Base-by-base conservation (phyloP, 2,329 filamentous ascomycete species). In the Ceratocystis cacaofunesta region DNA sequence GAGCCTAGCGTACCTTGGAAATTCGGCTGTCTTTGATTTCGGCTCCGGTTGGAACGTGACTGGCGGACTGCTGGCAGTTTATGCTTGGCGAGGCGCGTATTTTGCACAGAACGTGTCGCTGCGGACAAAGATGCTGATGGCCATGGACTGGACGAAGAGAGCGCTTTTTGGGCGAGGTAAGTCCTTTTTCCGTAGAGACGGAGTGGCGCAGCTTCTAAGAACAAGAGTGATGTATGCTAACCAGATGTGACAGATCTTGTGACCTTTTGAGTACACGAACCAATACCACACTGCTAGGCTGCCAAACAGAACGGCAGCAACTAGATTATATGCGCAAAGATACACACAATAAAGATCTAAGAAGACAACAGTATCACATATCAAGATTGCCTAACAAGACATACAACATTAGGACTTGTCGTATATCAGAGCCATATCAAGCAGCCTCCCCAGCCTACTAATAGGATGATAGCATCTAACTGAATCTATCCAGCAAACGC, bases 131-230 rank as follows among this genome's bases (percentile, higher is more conserved):
- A 83, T 90, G 69, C 76, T 99, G 72, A 80, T 99, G 75, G 91
- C 91, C 19, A 96, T 99, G 94, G 94, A 99, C 75, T 99, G 94
- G 94, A 86, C 85, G n/a, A 99, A 97, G 83, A 82, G 95, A 73
- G 89, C 90, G 12, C 76, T 99, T 25, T 99, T 99, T 78, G 94
- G 94, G 70, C 83, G 94, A 86, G 94, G 92, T 96, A 77, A 78
- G 86, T 79, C 66, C 58, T 64, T 52, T n/a, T 17, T 65, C n/a
- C 48, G 6, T 41, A 41, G 36, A 41, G 36, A 41, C 10, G 10
- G 10, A 12, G 10, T 55, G 17, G 43, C 28, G 3, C 10, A 6
- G 15, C 41, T 12, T 41, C 43, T 22, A 52, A 10, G n/a, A 32
- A 58, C 55, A 58, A n/a, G 6, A 25, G 52, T 32, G 22, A 0